Evolutionary conservation across 2,329 filamentous ascomycete species (phyloP).

Genomic region (Pezicula neosporulosa): DNA sequence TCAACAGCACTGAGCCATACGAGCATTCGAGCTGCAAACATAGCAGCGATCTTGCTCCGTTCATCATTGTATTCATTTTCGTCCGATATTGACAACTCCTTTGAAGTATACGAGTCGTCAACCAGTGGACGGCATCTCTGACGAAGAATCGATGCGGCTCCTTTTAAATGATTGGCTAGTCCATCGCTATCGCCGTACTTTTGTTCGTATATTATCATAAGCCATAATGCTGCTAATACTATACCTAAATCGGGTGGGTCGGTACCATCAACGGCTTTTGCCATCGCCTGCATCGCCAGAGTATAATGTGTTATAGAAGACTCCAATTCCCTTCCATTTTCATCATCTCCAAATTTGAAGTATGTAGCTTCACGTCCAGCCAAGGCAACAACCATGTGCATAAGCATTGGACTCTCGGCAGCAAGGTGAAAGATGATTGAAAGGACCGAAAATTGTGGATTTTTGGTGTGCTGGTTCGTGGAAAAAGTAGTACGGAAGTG

Average conservation of each 20-base stretch:
- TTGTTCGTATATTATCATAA: constrained; percentile 36
- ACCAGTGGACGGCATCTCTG: constrained; percentile 13
- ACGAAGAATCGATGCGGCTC: constrained; percentile 28
- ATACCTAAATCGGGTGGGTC: constrained; percentile 25
- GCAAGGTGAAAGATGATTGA: constrained; percentile 33
- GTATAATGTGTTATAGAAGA: constrained; percentile 28
- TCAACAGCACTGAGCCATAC: constrained; percentile 31
- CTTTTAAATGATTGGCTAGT: constrained; percentile 29
- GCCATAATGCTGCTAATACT: constrained; percentile 28
- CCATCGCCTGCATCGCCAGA: constrained; percentile 28
- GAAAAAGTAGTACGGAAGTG: constrained; percentile 34
- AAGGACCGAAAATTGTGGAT: constrained; percentile 31
- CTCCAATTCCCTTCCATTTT: constrained; percentile 5
- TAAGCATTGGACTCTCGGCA: constrained; percentile 29
- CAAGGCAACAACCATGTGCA: constrained; percentile 33
- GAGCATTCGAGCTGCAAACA: constrained; percentile 31
- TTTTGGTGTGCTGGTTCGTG: constrained; percentile 33
- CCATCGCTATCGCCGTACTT: constrained; percentile 32
- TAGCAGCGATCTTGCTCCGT: constrained; percentile 16
- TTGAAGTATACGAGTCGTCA: constrained; percentile 2
- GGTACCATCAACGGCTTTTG: constrained; percentile 22
- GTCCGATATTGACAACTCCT: neutral
- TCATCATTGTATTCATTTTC: neutral
- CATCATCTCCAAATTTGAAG: constrained; percentile 12
- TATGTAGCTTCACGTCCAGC: constrained; percentile 29